phyloP scores from a whole-genome alignment of 495 filamentous ascomycete genomes.

The Penicillium dipodomyicola region DNA sequence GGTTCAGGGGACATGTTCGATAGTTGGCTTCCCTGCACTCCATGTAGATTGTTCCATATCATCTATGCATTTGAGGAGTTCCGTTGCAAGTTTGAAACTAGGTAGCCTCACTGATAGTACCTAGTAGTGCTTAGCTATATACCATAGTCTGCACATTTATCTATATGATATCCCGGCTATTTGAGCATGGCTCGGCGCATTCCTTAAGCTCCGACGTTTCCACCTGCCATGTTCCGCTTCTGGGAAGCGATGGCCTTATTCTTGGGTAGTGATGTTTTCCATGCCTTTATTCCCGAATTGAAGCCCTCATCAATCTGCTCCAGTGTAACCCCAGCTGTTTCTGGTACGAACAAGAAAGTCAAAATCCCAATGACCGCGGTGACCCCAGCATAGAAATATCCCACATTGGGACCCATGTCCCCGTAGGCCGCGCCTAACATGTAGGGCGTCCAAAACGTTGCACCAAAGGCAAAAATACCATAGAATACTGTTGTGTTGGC shows the following conservation, averaged over 20 bases:
- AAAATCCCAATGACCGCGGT: conserved; percentile 21
- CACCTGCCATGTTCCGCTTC: neutral
- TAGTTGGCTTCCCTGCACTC: neutral
- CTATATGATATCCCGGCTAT: neutral
- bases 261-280: conserved; percentile 23
- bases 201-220: neutral
- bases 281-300: conserved; percentile 21
- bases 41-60: neutral
- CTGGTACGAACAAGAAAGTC: conserved; percentile 27
- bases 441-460: conserved; percentile 33
- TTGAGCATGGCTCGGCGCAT: neutral
- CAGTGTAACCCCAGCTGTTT: conserved; percentile 29
- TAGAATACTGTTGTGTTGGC: conserved; percentile 28
- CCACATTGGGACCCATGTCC: conserved; percentile 32
- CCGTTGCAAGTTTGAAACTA: neutral
- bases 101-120: neutral
- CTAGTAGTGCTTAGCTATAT: neutral
- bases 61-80: neutral
- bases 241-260: conserved; percentile 17
- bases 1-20: neutral
- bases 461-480: conserved; percentile 29
- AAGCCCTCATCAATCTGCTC: conserved; percentile 35
- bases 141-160: neutral
- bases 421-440: conserved; percentile 29
- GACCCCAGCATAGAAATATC: conserved; percentile 32